Evolutionary conservation across 2,329 filamentous ascomycete genomes (phyloP), one percentile per base, ranked within the genome.

Genomic region (Myriosclerotinia curreyana): DNA sequence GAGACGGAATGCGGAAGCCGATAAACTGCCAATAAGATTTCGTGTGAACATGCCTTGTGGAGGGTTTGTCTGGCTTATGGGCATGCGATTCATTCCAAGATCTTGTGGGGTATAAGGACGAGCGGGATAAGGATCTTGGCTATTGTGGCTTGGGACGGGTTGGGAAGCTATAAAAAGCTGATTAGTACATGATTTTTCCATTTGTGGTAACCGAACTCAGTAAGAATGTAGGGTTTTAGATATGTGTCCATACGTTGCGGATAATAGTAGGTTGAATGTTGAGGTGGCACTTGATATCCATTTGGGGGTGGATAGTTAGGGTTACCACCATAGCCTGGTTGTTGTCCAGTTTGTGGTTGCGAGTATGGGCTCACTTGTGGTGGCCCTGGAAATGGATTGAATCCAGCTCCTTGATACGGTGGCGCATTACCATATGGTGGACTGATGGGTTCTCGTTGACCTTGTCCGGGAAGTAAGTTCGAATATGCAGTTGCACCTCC

Each of bases 11-110:
- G 94, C 94, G 72, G 93, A 96, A 40, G 93, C 92, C 7, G 91
- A 88, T 60, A 96, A 80, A 75, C 91, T 96, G 2, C 95, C 95
- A 68, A 99, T 98, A 12, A 99, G 83, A 73, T 98, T 99, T 60
- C 94, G 82, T 0, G 93, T 97, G 74, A 94, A 96, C 91, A 96
- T 96, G 64, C 91, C 91, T 50, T 59, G 55, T 46, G 87, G 86
- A 1, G 88, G 86, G 66, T 75, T 82, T 74, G 67, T 65, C 31
- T 67, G 63, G 55, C 61, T 69, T 34, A 68, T 64, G 11, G 69
- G 71, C 17, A 67, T 60, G 28, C 71, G 69, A 48, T 66, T 64
- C 22, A 68, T 60, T 46, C 50, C 60, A 31, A 67, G 65, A 61
- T 72, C 69, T 61, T 64, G 50, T 44, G 66, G 65, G 17, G 69